Evolutionary conservation across 2,329 filamentous ascomycete genomes (phyloP), one percentile per base, ranked within the genome.

Genomic region (Raffaelea deltoideospora): DNA sequence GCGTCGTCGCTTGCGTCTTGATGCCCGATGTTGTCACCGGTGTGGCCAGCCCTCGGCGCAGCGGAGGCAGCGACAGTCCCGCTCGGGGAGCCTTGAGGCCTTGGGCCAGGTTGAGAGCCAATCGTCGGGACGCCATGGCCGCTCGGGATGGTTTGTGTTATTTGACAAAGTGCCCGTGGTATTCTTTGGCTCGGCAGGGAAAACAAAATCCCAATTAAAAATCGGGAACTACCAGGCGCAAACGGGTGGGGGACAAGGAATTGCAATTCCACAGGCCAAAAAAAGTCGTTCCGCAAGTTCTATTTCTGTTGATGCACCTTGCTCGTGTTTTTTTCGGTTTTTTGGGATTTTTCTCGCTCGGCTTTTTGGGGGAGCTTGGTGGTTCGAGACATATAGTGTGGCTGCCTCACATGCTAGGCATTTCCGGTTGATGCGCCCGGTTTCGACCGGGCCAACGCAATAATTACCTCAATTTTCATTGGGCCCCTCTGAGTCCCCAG

Each of bases 1-100:
- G 74, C 38, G 90, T 98, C 46, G 90, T 96, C 54, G 83, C 87
- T 72, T 96, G 80, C 53, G 87, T 95, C 69, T 83, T 88, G 69
- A 77, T 68, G 11, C 33, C 37, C 63, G 63, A 63, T 40, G 60
- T 53, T 39, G 63, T 59, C 42, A 90, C 78, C 52, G 88, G 87
- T 50, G 87, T 88, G 55, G 88, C 88, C 59, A 95, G 85, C 58
- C 82, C 81, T 69, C 88, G 76, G 63, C 76, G 79, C 63, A 90
- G 67, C 49, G 80, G 72, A 58, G 85, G 69, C 57, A 80, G 69
- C 62, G 81, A 79, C 64, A 90, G 72, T 63, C 82, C 81, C 64
- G 81, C 73, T 63, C 85, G 83, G n/a, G 42, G 40, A 21, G 68
- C 69, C 83, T 71, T 86, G 84, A 94, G 71, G 65, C 82, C 81